Conservation (phyloP, 345 rosid species). For the Syzygium aqueum region DNA sequence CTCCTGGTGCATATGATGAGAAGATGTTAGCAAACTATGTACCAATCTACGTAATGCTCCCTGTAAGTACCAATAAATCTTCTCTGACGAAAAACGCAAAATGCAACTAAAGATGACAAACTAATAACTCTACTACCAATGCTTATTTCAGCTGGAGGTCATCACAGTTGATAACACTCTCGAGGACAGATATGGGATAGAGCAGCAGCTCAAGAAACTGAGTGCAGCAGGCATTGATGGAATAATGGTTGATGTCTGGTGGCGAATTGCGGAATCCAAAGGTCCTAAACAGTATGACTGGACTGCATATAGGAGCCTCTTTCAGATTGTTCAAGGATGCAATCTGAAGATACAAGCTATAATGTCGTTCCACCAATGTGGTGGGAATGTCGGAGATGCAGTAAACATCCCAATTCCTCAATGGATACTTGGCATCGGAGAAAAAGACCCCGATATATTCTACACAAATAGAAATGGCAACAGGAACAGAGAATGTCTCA, state of each 20-base stretch:
- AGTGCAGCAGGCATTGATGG: conserved; percentile 65
- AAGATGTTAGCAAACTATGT: conserved; percentile 62
- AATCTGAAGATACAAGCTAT: conserved; percentile 64
- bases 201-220: conserved; percentile 51
- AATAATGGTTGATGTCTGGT: conserved; percentile 82
- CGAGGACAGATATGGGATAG: conserved; percentile 21
- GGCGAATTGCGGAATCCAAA: conserved; percentile 67
- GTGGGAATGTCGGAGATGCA: conserved; percentile 78
- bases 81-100: background rate
- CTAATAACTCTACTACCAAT: background rate
- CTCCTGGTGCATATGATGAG: conserved; percentile 12
- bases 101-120: background rate
- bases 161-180: conserved; percentile 48
- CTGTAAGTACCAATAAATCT: conserved; percentile 33
- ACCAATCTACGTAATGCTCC: conserved; percentile 80
- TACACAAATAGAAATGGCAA: conserved; percentile 51
- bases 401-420: conserved; percentile 66
- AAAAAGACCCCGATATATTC: conserved; percentile 52
- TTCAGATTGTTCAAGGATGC: conserved; percentile 32
- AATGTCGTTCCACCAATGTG: conserved; percentile 88
- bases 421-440: conserved; percentile 58
- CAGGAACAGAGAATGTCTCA: conserved; percentile 58
- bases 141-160: conserved; percentile 43
- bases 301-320: conserved; percentile 67
- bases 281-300: conserved; percentile 60